Conservation (phyloP, 129 eudicot genomes). For the Smallanthus sonchifolius region DNA sequence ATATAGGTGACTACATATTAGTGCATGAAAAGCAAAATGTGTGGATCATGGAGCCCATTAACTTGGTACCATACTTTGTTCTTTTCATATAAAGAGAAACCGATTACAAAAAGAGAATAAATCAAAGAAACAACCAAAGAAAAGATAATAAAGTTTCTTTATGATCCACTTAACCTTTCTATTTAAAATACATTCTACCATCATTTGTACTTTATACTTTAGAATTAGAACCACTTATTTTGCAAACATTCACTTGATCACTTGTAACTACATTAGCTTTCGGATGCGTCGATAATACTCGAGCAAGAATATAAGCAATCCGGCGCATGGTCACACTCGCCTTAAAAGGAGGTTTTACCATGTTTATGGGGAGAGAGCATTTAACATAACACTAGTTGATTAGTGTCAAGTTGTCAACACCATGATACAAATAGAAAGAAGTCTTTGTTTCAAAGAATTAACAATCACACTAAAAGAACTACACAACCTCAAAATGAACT, state of each 20-base stretch:
- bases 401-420: not conserved
- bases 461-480: not conserved
- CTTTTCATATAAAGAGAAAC: not conserved
- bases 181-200: not conserved
- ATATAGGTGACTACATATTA: constrained; percentile 7
- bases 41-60: not conserved
- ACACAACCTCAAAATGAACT: not conserved
- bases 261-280: not conserved
- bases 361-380: not conserved
- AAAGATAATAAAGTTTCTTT: not conserved
- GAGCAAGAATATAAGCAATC: no score
- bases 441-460: not conserved
- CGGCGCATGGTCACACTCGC: no score
- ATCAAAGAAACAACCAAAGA: not conserved
- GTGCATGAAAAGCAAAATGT: constrained; percentile 13
- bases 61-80: not conserved
- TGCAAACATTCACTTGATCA: no score
- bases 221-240: no score
- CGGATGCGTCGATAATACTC: not conserved
- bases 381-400: not conserved
- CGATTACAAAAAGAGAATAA: not conserved
- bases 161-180: not conserved
- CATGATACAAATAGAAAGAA: not conserved
- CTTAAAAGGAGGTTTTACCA: not conserved
- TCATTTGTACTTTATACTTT: not conserved